These are phyloP conservation scores for Penicillium riverlandense DNA, from an alignment of 495 filamentous ascomycete species.

Conservation along the genomic window DNA sequence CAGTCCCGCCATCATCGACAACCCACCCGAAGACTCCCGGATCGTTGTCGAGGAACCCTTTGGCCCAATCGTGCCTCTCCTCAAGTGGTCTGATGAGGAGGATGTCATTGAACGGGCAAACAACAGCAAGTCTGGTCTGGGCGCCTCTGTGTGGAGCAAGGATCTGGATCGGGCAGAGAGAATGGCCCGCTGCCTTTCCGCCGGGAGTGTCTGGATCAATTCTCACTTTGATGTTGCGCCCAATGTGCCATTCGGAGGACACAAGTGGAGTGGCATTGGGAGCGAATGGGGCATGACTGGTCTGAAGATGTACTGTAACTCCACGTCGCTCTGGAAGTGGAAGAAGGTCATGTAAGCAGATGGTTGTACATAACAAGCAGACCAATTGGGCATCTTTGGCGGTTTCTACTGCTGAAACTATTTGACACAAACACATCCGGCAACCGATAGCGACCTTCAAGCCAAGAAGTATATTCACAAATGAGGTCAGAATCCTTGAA, in stretches of 20 bases:
- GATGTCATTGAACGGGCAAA: slow-evolving; percentile 54
- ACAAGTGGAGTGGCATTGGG: slow-evolving; percentile 61
- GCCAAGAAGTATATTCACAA: too few relatives aligned
- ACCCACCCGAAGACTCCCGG: slow-evolving; percentile 45
- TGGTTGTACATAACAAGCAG: too few relatives aligned
- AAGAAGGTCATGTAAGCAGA: too few relatives aligned
- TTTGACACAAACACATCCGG: too few relatives aligned
- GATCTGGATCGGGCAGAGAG: slow-evolving; percentile 42
- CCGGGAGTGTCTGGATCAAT: slow-evolving; percentile 55
- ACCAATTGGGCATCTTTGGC: too few relatives aligned
- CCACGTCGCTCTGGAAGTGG: slow-evolving; percentile 30
- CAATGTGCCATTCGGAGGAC: slow-evolving; percentile 52
- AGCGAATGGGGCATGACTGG: slow-evolving; percentile 56
- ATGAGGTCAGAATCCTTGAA: too few relatives aligned
- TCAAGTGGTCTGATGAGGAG: slow-evolving; percentile 49
- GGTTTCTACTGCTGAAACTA: too few relatives aligned
- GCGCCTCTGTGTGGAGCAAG: slow-evolving; percentile 49
- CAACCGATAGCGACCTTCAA: too few relatives aligned
- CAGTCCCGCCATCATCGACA: slow-evolving; percentile 50
- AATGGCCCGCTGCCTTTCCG: slow-evolving; percentile 44
- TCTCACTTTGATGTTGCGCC: slow-evolving; percentile 39
- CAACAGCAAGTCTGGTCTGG: slow-evolving; percentile 47
- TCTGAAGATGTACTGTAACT: slow-evolving; percentile 51
- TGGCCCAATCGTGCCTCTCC: slow-evolving; percentile 49
- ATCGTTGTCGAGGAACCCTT: slow-evolving; percentile 45